A percentile compares a stretch with the other conserved stretches of the same genome.
Evolutionary conservation across 2,329 filamentous ascomycete genomes (phyloP).

Genomic region (Epichloe coenophiala): DNA sequence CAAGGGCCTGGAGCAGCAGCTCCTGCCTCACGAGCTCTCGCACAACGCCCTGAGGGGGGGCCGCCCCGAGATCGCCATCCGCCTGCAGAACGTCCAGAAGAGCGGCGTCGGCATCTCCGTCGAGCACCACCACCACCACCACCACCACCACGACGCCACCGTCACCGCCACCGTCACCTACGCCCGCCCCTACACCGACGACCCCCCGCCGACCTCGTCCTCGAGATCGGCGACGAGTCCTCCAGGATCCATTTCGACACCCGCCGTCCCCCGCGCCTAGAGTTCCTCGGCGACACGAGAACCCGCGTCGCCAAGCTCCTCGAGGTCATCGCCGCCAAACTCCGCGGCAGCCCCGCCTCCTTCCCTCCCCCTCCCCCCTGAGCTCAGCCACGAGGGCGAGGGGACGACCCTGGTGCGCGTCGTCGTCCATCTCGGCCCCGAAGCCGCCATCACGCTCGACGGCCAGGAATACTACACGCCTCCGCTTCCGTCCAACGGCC

Average conservation of each 20-base stretch:
- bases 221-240: constrained; percentile 63
- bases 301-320: constrained; percentile 59
- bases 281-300: constrained; percentile 61
- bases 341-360: constrained; percentile 25
- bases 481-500: constrained; percentile 11
- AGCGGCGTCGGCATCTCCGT: constrained; percentile 36
- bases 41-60: constrained; percentile 54
- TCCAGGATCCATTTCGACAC: constrained; percentile 36
- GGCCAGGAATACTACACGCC: constrained; percentile 32
- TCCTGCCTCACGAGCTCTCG: constrained; percentile 63
- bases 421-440: constrained; percentile 45
- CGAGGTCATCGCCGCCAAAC: constrained; percentile 68
- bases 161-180: constrained; percentile 46
- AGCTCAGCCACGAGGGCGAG: constrained; percentile 28
- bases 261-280: constrained; percentile 32
- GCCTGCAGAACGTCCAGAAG: constrained; percentile 78
- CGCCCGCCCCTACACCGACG: constrained; percentile 74
- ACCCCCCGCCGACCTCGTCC: constrained; percentile 56
- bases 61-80: constrained; percentile 62
- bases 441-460: constrained; percentile 46
- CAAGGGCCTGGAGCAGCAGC: constrained; percentile 75
- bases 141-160: too few species aligned
- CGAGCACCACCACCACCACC: too few species aligned
- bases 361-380: too few species aligned
- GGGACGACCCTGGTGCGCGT: constrained; percentile 40